Percentiles rank a stretch among this genome's conserved stretches.
These are phyloP conservation scores for Stenogyne calaminthoides DNA, from an alignment of 305 asterid species.

Conservation along the genomic window DNA sequence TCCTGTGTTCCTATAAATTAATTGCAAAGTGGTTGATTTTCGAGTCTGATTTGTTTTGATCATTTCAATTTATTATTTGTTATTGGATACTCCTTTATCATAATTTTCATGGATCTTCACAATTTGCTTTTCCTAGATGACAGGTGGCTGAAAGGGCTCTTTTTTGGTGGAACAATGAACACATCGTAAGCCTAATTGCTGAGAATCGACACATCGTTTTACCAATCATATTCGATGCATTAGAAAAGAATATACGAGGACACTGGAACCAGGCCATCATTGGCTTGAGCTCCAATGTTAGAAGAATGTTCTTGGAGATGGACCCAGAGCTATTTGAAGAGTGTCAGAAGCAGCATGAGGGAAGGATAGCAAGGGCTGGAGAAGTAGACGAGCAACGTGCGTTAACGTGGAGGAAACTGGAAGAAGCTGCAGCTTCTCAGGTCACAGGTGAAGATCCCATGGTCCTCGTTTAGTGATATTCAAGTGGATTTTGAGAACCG, in stretches of 20 bases:
- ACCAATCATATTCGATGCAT: conserved; percentile 79
- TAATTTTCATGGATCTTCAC: neutral
- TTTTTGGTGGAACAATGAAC: conserved; percentile 97
- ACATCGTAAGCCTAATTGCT: conserved; percentile 79
- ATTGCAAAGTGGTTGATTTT: neutral
- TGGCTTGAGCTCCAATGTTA: conserved; percentile 76
- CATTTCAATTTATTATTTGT: neutral
- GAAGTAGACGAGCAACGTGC: conserved; percentile 55
- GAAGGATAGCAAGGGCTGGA: conserved; percentile 58
- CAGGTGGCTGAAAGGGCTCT: conserved; percentile 98
- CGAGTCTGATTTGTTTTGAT: neutral
- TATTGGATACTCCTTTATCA: neutral
- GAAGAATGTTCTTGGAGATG: conserved; percentile 88
- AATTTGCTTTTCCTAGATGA: conserved; percentile 25
- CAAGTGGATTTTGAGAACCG: conserved; percentile 1
- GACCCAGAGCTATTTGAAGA: conserved; percentile 76
- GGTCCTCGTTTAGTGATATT: conserved; percentile 32
- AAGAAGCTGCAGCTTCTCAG: conserved; percentile 70
- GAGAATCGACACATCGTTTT: conserved; percentile 67
- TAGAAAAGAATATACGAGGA: conserved; percentile 68
- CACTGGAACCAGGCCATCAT: conserved; percentile 95
- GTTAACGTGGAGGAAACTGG: conserved; percentile 75
- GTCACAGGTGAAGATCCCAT: conserved; percentile 28
- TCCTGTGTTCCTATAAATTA: neutral
- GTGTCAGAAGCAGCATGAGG: conserved; percentile 67